Evolutionary conservation across 306 rosid species (phyloP), one percentile per base, ranked within the genome.

Genomic region (Cucumis hystrix): DNA sequence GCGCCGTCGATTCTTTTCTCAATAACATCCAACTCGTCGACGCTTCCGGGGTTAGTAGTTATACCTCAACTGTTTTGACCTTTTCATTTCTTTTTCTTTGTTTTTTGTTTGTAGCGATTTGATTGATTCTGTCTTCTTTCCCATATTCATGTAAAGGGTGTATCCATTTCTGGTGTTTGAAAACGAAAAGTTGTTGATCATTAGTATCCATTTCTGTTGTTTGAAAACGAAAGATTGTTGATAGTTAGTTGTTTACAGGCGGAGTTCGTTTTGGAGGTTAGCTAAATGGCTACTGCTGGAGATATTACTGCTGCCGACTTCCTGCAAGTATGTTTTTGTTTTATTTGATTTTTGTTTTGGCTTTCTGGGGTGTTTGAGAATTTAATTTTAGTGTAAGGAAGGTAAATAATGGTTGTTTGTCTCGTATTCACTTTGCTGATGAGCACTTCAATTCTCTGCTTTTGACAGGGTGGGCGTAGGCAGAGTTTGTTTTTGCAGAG

Each of bases 271-370:
- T 67, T 67, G 3, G 17, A 16, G 49, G 63, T 13, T 33, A 6
- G 45, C 45, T 73, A 60, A 52, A 13, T 83, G 89, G 90, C 96
- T 16, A 82, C 85, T 78, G 80, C 76, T 20, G 67, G 83, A 65
- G 89, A 89, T 66, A 73, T 86, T 28, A 86, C 88, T 39, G 90
- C 87, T 4, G 83, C 93, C 6, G 91, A 87, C 68, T 83, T 88
- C 77, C 64, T 89, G 75, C 83, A 81, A 78, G 97, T 92, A 83
- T 65, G 78, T 73, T 73, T 49, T 73, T 60, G 18, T 17, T 28
- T 72, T 72, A 7, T 54, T 73, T 72, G 61, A 16, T 47, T 39
- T 52, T 66, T 52, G 16, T 72, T 72, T 70, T 45, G 58, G 58
- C 43, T 49, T 71, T 25, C 60, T 71, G 25, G 23, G 41, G 70